Percentiles rank a stretch among this genome's conserved stretches.
These are phyloP conservation scores for Salvia splendens DNA, from an alignment of 257 asterid species.

Conservation along the genomic window DNA sequence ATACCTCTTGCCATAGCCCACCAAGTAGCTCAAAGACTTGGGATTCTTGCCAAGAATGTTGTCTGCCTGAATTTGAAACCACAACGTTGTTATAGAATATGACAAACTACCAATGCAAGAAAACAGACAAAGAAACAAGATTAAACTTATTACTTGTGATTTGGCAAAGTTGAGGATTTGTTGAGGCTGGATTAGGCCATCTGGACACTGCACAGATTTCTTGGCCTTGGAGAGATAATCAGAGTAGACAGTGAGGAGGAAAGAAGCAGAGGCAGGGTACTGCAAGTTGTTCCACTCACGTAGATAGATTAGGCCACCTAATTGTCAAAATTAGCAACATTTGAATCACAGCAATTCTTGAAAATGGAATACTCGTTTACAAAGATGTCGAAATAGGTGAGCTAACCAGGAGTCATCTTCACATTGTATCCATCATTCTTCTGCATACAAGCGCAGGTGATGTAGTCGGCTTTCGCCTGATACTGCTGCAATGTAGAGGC, in stretches of 20 bases:
- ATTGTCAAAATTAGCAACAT: constrained; percentile 11
- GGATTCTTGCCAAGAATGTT: constrained; percentile 90
- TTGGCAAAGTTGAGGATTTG: constrained; percentile 68
- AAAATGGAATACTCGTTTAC: background rate
- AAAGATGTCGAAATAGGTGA: too few relatives aligned
- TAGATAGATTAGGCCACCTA: constrained; percentile 69
- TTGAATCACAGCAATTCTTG: background rate
- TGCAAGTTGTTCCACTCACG: constrained; percentile 88
- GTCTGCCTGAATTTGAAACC: constrained; percentile 53
- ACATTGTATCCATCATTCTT: constrained; percentile 80
- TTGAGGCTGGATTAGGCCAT: constrained; percentile 57
- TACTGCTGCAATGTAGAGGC: constrained; percentile 62
- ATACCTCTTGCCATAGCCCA: constrained; percentile 71
- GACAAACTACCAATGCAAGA: too few relatives aligned
- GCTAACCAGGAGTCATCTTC: constrained; percentile 70
- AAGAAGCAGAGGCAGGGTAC: constrained; percentile 73
- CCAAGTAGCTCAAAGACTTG: constrained; percentile 68
- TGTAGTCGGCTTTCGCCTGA: constrained; percentile 78
- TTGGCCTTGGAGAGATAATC: constrained; percentile 68
- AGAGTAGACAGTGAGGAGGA: constrained; percentile 74
- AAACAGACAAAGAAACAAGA: background rate
- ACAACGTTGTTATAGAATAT: too few relatives aligned
- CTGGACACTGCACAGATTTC: constrained; percentile 55
- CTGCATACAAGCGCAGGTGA: constrained; percentile 74
- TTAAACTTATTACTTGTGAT: constrained; percentile 54